Conservation (phyloP, 805 yeast species). For the Cyberlindnera euphorbiae region DNA sequence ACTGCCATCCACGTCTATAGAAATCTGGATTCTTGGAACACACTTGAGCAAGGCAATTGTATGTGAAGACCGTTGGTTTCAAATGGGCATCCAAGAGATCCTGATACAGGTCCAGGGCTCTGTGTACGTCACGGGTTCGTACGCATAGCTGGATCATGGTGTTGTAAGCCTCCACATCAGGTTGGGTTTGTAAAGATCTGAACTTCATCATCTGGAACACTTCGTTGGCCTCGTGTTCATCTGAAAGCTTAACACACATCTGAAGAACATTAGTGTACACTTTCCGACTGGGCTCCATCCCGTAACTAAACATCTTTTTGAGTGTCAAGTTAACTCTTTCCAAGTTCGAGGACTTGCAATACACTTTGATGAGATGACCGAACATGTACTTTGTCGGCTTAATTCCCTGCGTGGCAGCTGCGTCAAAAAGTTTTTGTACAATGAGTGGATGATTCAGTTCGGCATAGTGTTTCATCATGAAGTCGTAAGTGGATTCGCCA, state of each 20-base stretch:
- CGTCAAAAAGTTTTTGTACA: conserved; percentile 31
- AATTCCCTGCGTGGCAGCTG: conserved; percentile 22
- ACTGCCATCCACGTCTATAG: conserved; percentile 68
- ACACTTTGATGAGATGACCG: conserved; percentile 38
- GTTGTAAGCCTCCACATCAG: conserved; percentile 64
- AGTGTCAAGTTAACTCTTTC: conserved; percentile 19
- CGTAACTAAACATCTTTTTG: conserved; percentile 23
- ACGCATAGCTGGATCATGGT: conserved; percentile 66
- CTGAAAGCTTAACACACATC: conserved; percentile 48
- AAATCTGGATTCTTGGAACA: conserved; percentile 51
- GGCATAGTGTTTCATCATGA: conserved; percentile 34
- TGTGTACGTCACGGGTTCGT: conserved; percentile 59
- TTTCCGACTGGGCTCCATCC: conserved; percentile 36
- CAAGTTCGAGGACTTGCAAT: conserved; percentile 31
- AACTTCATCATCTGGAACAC: conserved; percentile 86
- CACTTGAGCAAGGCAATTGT: conserved; percentile 60
- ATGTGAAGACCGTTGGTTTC: conserved; percentile 38
- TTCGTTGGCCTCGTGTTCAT: conserved; percentile 58
- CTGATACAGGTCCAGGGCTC: conserved; percentile 67
- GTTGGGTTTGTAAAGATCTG: conserved; percentile 57
- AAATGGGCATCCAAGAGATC: conserved; percentile 50
- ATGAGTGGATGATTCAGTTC: conserved; percentile 22
- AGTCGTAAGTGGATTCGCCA: conserved; percentile 30
- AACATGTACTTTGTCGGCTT: conserved; percentile 33
- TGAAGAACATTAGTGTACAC: conserved; percentile 57